Percentiles rank a stretch among this genome's conserved stretches.
Conservation (phyloP, 2,329 filamentous ascomycete genomes). For the Verticillium tricorpus region DNA sequence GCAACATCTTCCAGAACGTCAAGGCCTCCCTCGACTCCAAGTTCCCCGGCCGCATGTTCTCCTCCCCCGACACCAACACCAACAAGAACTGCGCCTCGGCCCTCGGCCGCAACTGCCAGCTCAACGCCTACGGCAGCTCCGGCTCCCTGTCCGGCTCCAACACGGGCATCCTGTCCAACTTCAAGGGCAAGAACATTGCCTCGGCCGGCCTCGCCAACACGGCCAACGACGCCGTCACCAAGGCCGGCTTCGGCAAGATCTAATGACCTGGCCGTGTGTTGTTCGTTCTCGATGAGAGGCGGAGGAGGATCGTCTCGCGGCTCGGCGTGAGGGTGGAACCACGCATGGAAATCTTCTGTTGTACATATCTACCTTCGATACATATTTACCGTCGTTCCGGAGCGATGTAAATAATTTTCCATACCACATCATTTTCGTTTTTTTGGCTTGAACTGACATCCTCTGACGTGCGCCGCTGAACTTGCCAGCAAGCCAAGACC, state of each 20-base stretch:
- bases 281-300: background rate
- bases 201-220: slow-evolving; percentile 29
- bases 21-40: slow-evolving; percentile 31
- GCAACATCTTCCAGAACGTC: slow-evolving; percentile 55
- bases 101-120: slow-evolving; percentile 45
- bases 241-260: slow-evolving; percentile 42
- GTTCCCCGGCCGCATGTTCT: slow-evolving; percentile 27
- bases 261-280: slow-evolving; percentile 14
- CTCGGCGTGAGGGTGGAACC: background rate
- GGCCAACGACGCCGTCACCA: slow-evolving; percentile 30
- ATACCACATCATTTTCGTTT: background rate
- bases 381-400: background rate
- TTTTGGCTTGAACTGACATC: background rate
- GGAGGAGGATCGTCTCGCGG: too few species aligned
- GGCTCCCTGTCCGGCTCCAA: slow-evolving; percentile 35
- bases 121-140: slow-evolving; percentile 42
- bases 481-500: too few species aligned
- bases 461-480: too few species aligned
- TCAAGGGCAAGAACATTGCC: slow-evolving; percentile 49
- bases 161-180: slow-evolving; percentile 43
- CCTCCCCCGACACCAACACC: slow-evolving; percentile 22
- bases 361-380: background rate
- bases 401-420: background rate
- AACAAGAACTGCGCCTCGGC: slow-evolving; percentile 35
- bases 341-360: background rate